Conservation (phyloP, 139 green algal genomes). For the Coelastrella sp. region DNA sequence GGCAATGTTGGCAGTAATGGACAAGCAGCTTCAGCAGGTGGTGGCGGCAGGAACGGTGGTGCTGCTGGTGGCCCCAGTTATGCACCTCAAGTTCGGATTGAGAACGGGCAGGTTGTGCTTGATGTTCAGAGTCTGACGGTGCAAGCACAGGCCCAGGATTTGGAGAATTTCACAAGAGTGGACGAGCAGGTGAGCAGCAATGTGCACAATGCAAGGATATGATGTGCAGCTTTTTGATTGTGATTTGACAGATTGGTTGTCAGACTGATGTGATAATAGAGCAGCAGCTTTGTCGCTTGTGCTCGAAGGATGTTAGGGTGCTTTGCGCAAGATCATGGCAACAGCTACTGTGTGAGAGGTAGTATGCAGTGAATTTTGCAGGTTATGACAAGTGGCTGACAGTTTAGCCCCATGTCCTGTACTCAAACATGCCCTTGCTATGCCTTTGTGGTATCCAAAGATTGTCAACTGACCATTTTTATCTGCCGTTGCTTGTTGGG, state of each 20-base stretch:
- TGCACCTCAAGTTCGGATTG: conserved; percentile 60
- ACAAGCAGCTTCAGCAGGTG: not conserved
- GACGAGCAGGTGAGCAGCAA: conserved; percentile 47
- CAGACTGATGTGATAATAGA: no score
- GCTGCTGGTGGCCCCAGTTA: not conserved
- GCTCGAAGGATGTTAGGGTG: no score
- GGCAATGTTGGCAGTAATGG: not conserved
- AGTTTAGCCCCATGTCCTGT: no score
- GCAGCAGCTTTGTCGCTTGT: no score
- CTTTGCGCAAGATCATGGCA: no score
- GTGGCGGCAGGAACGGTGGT: not conserved
- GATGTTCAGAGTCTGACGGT: conserved; percentile 64
- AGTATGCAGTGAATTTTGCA: no score
- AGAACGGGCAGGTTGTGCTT: conserved; percentile 69
- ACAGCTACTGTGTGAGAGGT: no score
- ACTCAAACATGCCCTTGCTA: no score
- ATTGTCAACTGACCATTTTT: not conserved
- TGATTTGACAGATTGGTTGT: no score
- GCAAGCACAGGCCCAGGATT: conserved; percentile 61
- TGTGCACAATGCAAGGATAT: not conserved
- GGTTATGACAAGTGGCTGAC: no score
- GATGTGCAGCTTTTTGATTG: not conserved
- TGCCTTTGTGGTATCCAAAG: no score
- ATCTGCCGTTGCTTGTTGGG: not conserved
- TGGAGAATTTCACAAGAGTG: conserved; percentile 42